Evolutionary conservation across 2,329 filamentous ascomycete species (phyloP).

Genomic region (Fusarium subglutinans): DNA sequence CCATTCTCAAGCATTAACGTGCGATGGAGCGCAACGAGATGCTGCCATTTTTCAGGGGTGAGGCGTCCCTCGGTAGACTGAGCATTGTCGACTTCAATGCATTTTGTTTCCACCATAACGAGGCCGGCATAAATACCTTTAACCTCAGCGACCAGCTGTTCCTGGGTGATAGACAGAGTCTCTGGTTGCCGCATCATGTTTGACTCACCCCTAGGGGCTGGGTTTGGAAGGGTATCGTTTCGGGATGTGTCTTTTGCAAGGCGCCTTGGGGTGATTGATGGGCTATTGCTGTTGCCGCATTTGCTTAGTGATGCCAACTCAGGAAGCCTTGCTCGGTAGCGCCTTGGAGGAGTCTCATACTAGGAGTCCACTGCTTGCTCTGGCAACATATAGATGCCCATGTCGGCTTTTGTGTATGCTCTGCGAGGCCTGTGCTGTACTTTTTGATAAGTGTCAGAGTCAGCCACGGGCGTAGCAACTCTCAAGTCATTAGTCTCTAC

Average conservation of each 20-base stretch:
- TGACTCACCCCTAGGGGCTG: too few species aligned
- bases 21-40: neutral
- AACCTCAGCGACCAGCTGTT: neutral
- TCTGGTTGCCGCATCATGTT: neutral
- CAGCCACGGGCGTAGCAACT: neutral
- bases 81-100: neutral
- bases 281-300: neutral
- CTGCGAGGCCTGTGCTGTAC: neutral
- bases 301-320: neutral
- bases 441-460: neutral
- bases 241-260: neutral
- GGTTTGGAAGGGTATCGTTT: neutral
- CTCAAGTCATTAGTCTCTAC: neutral
- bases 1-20: accelerated
- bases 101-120: neutral
- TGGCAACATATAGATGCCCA: accelerated
- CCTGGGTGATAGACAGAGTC: neutral
- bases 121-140: neutral
- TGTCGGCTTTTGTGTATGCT: neutral
- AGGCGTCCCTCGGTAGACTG: accelerated
- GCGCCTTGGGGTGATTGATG: neutral
- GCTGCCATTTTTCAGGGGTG: accelerated
- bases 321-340: accelerated
- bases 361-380: neutral
- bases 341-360: neutral